phyloP scores from a whole-genome alignment of 2,329 filamentous ascomycete species.

The Cytospora piceicola region DNA sequence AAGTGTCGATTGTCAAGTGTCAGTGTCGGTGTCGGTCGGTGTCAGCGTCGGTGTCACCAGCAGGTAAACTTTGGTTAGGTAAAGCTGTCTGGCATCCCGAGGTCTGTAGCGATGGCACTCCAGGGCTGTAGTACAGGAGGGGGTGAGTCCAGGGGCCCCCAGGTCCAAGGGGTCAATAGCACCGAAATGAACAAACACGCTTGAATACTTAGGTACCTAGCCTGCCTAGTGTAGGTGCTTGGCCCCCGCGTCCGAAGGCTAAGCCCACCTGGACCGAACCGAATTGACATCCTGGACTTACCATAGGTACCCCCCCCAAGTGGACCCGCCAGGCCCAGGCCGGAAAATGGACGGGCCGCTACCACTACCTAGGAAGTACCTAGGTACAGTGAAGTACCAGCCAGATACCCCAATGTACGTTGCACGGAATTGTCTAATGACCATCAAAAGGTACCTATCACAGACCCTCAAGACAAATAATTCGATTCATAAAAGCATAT shows the following conservation, averaged over 20 bases:
- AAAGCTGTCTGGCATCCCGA: no score
- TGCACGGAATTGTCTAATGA: neutral
- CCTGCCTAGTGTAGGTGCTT: no score
- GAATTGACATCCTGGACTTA: constrained; percentile 1
- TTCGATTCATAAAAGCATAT: neutral
- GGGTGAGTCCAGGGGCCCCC: neutral
- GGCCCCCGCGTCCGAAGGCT: neutral
- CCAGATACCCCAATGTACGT: neutral
- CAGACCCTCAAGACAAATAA: neutral
- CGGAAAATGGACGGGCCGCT: constrained; percentile 1
- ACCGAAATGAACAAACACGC: constrained; percentile 2
- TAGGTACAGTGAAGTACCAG: neutral
- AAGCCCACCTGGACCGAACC: constrained; percentile 4
- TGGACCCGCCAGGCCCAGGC: neutral
- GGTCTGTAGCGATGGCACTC: neutral
- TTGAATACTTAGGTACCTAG: neutral
- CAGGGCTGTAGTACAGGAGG: constrained; percentile 1
- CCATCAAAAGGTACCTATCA: neutral
- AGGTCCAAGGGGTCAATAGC: neutral
- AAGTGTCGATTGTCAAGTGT: no score
- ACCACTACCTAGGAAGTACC: neutral
- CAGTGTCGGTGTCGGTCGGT: neutral
- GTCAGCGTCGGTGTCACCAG: constrained; percentile 1
- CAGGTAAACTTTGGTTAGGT: neutral
- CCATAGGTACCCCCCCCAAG: neutral